Base-by-base conservation (phyloP, 129 eudicot genomes). In the Flaveria trinervia region DNA sequence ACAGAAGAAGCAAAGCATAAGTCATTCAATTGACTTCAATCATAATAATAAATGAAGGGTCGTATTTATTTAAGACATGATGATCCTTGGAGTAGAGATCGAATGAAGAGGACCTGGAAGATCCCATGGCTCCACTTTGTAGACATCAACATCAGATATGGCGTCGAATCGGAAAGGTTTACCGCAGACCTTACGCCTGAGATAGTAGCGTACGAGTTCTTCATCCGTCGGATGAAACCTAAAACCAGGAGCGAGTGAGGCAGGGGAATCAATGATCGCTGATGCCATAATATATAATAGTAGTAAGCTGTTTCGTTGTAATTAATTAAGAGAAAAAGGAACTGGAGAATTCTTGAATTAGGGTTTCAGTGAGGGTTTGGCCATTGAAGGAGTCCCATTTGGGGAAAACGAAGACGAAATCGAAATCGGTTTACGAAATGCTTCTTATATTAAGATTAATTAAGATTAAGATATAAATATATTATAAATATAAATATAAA, bases 181-280 rank as follows among this genome's bases (percentile, higher is more conserved):
- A 1, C 92, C 92, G 73, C 85, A 82, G 62, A 93, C 80, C 82
- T 93, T 93, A 41, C 95, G 86, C 77, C 86, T 70, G 3, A 93
- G 74, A 62, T 93, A 93, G 86, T 93, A 93, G 11, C 86, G 65
- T 1, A 90, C 96, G 44, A 93, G 87, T 64, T 93, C 98, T 59
- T 93, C 96, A 57, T 93, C 98, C 0, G 98, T 90, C 1, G 98
- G 98, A 75, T 93, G 98, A 68, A 91, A 91, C 49, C 97, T 85
- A 80, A 91, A 91, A 0, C 97, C 97, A 14, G 97, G 97, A 22
- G 90, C 94, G 30, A 88, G 85, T 22, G 87, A 77, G 54, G 83
- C 55, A 78, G 80, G 9, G 13, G 84, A 52, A 75, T 70, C 84
- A 25, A 83, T 3, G 7, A 66, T 75, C 52, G 33, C 50, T 74